Evolutionary conservation across 2,329 filamentous ascomycete species (phyloP), one percentile per base, ranked within the genome.

Genomic region (Fusarium pilosicola): DNA sequence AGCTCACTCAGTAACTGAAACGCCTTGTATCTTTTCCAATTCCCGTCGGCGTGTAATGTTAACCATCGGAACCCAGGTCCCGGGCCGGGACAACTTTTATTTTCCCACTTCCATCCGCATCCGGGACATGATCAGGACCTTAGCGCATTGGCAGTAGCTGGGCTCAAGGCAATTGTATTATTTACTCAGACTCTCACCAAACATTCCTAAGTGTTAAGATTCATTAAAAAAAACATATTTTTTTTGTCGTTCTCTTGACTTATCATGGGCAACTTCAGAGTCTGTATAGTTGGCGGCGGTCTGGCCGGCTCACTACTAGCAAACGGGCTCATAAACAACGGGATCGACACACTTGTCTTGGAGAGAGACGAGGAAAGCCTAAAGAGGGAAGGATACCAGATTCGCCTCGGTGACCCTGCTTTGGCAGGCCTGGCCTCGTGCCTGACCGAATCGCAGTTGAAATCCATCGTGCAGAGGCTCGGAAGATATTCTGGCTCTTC

Each of bases 371-470:
- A 44, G 6, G 54, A 36, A 34, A 22, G 4, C 4, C 20, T 44
- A 0, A 57, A 57, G 39, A 26, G 54, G 6, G 54, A 57, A 26
- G 54, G 54, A 44, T 57, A 44, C 39, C 54, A 57, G n/a, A 57
- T 57, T 6, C 54, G 39, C 17, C 54, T 44, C 0, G 54, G 54
- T 4, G 28, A 57, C 6, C 20, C 39, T 12, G 39, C 54, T 13
- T 8, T 57, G 12, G 26, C 8, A 0, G 39, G 54, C 2, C 39
- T 57, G 22, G 39, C 54, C 54, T 32, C 54, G 0, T 57, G 54
- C 2, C n/a, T 57, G 4, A 44, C 39, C 2, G 39, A 57, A 6
- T 34, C 17, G 5, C 54, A 57, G 3, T 12, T 57, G 12, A 8
- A 32, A 44, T 5, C 54, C 2, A 24, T 57, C 12, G 22, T 57